These are phyloP conservation scores for Pyrenophora teres DNA, from an alignment of 2,329 filamentous ascomycete species.

Conservation along the genomic window DNA sequence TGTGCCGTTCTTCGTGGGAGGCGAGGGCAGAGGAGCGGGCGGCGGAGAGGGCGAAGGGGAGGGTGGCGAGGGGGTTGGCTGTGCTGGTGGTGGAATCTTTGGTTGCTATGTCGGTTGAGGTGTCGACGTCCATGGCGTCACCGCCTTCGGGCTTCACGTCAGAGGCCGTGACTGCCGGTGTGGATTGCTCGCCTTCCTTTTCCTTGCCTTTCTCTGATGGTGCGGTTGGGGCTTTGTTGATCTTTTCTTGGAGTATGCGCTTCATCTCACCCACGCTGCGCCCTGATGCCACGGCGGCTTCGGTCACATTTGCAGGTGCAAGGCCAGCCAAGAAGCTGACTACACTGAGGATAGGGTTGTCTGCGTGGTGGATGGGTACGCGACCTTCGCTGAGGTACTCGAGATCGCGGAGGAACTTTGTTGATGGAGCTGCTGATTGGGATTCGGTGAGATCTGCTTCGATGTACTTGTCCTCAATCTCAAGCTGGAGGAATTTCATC, in stretches of 20 bases:
- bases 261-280: slow-evolving; percentile 87
- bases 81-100: slow-evolving; percentile 18
- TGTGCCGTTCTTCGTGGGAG: slow-evolving; percentile 94
- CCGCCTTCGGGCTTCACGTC: slow-evolving; percentile 59
- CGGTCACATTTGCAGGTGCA: slow-evolving; percentile 86
- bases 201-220: slow-evolving; percentile 60
- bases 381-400: slow-evolving; percentile 73
- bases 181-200: slow-evolving; percentile 60
- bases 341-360: slow-evolving; percentile 96
- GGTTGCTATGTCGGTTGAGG: slow-evolving; percentile 46
- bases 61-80: slow-evolving; percentile 65
- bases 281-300: slow-evolving; percentile 74
- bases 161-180: slow-evolving; percentile 51
- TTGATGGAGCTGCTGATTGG: slow-evolving; percentile 52
- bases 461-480: slow-evolving; percentile 96
- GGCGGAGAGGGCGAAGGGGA: slow-evolving; percentile 84
- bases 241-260: slow-evolving; percentile 74
- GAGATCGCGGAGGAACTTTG: slow-evolving; percentile 53
- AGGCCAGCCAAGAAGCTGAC: slow-evolving; percentile 92
- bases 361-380: slow-evolving; percentile 86
- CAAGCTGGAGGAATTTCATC: slow-evolving; percentile 91
- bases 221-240: slow-evolving; percentile 64
- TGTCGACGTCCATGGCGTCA: slow-evolving; percentile 65
- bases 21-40: slow-evolving; percentile 85
- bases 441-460: slow-evolving; percentile 71